Conservation (phyloP, 805 yeast species). For the Cephaloascus fragrans region DNA sequence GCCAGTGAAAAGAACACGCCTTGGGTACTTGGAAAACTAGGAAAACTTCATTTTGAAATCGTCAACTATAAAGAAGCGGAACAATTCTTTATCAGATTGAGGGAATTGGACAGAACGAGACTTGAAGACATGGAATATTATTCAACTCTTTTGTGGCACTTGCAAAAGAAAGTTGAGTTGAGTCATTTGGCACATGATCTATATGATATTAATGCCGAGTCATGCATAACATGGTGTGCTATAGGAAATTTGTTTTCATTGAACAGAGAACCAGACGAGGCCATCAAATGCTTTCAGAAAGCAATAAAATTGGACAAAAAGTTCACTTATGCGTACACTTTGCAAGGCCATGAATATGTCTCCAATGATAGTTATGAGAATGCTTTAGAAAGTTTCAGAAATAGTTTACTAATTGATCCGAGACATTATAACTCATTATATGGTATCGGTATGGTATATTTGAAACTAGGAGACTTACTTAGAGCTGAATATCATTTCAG, state of each 20-base stretch:
- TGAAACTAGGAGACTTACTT: conserved; percentile 74
- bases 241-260: conserved; percentile 84
- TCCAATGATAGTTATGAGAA: conserved; percentile 84
- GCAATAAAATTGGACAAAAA: conserved; percentile 60
- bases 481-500: conserved; percentile 82
- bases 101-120: conserved; percentile 68
- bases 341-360: conserved; percentile 88
- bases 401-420: conserved; percentile 66
- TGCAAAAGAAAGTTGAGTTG: conserved; percentile 69
- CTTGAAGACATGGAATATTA: conserved; percentile 83
- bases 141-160: conserved; percentile 89
- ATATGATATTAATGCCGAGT: conserved; percentile 48
- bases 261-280: conserved; percentile 78
- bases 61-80: conserved; percentile 77
- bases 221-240: conserved; percentile 86
- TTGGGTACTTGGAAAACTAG: conserved; percentile 76
- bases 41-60: conserved; percentile 76
- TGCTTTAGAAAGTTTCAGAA: conserved; percentile 76
- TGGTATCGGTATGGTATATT: conserved; percentile 90
- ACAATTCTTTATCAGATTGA: conserved; percentile 47
- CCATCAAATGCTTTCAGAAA: conserved; percentile 76
- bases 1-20: conserved; percentile 59
- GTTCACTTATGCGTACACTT: conserved; percentile 82
- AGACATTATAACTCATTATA: conserved; percentile 91
- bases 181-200: conserved; percentile 80